Base-by-base conservation (phyloP, 2,329 filamentous ascomycete species). In the Mollisiaceae sp. region DNA sequence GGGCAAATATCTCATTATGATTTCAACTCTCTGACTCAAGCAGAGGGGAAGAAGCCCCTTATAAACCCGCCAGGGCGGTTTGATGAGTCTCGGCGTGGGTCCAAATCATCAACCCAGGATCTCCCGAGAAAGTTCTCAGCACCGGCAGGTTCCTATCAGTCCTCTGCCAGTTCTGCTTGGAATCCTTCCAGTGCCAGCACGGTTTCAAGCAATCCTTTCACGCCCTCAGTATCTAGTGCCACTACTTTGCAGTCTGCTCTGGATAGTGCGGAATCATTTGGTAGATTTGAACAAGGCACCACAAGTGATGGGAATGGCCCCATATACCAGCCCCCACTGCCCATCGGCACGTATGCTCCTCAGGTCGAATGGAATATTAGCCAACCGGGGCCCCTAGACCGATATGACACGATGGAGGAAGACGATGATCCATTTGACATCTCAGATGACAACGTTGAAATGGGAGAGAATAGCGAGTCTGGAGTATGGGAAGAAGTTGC, bases 401-500 rank as follows among this genome's bases (percentile, higher is more conserved):
- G 32, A 38, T 45, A 50, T 35, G 22, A 59, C 20, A 4, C 15
- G 1, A 24, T 59, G 2, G 66, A 73, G 8, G 71, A 73, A 14
- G 66, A 75, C 5, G 80, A 81, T 64, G 72, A 73, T 60, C 69
- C 70, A n/a, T 81, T 83, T 62, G 82, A 84, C 69, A 80, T 84
- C 59, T 81, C 86, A 45, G 87, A 90, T 63, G 87, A 90, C 67
- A 83, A 81, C n/a, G 87, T 84, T 24, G 85, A 89, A 79, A 82
- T 79, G 1, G 87, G 89, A 22, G 86, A 90, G 39, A 86, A 89
- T 38, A 78, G 79, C 63, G 78, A 80, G 36, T 77, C 80, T 5
- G 78, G 79, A 59, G 75, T 76, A 64, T 76, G 76, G 64, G 76
- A 75, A 58, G 75, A 75, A 39, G 77, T 79, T 63, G 70, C 77